These are phyloP conservation scores for Diphasiastrum complanatum DNA, from an alignment of 83 land plant species.

Conservation along the genomic window DNA sequence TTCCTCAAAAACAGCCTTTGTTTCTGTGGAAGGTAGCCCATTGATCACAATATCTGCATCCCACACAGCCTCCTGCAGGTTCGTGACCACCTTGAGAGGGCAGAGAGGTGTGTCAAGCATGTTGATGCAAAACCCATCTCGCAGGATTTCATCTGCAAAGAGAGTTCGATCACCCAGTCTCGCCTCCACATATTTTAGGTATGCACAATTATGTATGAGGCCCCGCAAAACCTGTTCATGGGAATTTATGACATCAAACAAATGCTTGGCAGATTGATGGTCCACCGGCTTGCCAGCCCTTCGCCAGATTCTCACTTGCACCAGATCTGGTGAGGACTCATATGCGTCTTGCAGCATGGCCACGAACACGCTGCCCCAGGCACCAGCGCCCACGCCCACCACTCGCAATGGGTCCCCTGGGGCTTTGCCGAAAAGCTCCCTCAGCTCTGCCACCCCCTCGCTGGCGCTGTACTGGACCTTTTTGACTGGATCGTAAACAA, in stretches of 20 bases:
- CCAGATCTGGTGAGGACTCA: conserved; percentile 16
- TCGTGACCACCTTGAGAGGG: conserved; percentile 33
- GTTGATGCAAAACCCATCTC: conserved; percentile 35
- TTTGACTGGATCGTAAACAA: too few species aligned
- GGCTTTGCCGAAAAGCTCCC: conserved; percentile 13
- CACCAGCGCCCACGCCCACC: conserved; percentile 32
- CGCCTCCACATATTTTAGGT: conserved; percentile 35
- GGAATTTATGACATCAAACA: conserved; percentile 32
- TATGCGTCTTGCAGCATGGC: conserved; percentile 32
- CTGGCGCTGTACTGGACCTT: too few species aligned
- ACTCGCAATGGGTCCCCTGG: conserved; percentile 24
- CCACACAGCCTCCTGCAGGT: conserved; percentile 39
- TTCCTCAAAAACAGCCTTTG: conserved; percentile 20
- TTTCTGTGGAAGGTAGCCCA: conserved; percentile 35
- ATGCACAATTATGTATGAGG: conserved; percentile 29
- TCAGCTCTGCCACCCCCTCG: conserved; percentile 6
- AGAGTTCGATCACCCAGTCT: conserved; percentile 31
- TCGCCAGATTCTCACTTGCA: conserved; percentile 30
- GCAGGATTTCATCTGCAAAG: conserved; percentile 29
- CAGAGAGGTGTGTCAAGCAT: conserved; percentile 37
- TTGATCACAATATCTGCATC: conserved; percentile 32
- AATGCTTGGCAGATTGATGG: conserved; percentile 24
- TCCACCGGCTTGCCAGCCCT: conserved; percentile 23
- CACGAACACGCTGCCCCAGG: conserved; percentile 34
- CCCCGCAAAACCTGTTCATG: conserved; percentile 32